These are phyloP conservation scores for Ramicandelaber brevisporus DNA, from an alignment of 192 early-diverging fungal species.

Conservation along the genomic window DNA sequence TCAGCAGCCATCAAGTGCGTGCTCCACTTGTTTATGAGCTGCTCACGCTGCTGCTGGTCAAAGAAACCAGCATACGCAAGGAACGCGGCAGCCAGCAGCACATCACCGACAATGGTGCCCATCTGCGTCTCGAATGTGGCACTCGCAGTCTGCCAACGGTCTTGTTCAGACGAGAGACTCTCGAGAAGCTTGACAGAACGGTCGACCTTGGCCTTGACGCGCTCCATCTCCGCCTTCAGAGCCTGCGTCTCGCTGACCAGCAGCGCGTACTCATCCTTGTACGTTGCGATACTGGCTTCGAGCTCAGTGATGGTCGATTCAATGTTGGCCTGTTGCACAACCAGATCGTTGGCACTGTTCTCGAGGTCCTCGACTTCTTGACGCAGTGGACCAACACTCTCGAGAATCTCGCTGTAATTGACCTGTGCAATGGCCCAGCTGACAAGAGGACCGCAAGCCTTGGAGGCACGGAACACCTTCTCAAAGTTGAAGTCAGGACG, in stretches of 20 bases:
- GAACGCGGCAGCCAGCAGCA: constrained; percentile 77
- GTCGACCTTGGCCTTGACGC: constrained; percentile 77
- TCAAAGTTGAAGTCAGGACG: constrained; percentile 87
- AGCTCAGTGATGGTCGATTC: constrained; percentile 58
- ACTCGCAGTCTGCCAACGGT: constrained; percentile 74
- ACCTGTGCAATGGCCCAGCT: constrained; percentile 98
- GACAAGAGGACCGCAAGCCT: constrained; percentile 94
- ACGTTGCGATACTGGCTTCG: constrained; percentile 65
- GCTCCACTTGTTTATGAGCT: constrained; percentile 55
- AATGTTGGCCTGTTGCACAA: constrained; percentile 39
- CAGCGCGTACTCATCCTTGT: constrained; percentile 94
- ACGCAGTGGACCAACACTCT: constrained; percentile 85
- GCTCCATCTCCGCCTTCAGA: constrained; percentile 80
- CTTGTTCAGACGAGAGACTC: constrained; percentile 76
- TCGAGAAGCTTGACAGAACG: constrained; percentile 66
- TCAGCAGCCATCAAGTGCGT: constrained; percentile 34
- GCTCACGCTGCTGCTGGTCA: constrained; percentile 82
- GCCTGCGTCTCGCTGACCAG: constrained; percentile 78
- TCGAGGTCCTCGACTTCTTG: constrained; percentile 72
- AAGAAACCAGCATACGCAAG: constrained; percentile 93
- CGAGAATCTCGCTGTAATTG: constrained; percentile 72
- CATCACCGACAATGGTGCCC: constrained; percentile 95
- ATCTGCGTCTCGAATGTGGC: constrained; percentile 85
- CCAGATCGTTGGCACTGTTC: constrained; percentile 39
- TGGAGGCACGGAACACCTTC: constrained; percentile 82